Evolutionary conservation across 331 rosid species (phyloP).

Genomic region (Rhamnella rubrinervis): DNA sequence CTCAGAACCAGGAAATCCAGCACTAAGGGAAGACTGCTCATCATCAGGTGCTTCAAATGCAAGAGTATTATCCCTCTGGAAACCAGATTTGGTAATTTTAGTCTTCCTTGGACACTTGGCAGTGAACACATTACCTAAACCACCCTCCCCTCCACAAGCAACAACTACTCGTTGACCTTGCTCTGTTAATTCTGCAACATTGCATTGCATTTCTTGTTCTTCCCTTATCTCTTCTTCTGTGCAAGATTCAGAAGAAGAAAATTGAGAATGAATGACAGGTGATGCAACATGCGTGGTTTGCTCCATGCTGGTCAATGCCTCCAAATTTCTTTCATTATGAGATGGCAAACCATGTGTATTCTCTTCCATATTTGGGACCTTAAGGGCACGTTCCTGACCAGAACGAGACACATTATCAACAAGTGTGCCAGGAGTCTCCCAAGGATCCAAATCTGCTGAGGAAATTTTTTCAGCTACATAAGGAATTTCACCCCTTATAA

Average conservation of each 20-base stretch:
- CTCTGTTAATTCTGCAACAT: conserved; percentile 76
- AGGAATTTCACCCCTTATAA: conserved; percentile 66
- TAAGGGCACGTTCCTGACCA: conserved; percentile 17
- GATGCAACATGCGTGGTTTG: conserved; percentile 20
- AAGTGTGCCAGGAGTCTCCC: conserved; percentile 85
- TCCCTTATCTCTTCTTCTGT: conserved; percentile 32
- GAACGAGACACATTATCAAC: conserved; percentile 38
- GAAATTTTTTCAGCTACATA: conserved; percentile 33
- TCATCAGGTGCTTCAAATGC: conserved; percentile 31
- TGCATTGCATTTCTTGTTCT: conserved; percentile 48
- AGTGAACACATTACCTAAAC: conserved; percentile 54
- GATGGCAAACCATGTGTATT: conserved; percentile 24
- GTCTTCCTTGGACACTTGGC: conserved; percentile 47
- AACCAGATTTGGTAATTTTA: conserved; percentile 19
- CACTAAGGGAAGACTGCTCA: conserved; percentile 36
- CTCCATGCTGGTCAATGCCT: conserved; percentile 28
- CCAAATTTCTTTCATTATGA: conserved; percentile 20
- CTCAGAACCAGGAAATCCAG: conserved; percentile 71
- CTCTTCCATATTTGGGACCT: conserved; percentile 27
- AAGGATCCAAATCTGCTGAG: conserved; percentile 69
- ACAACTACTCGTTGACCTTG: conserved; percentile 64
- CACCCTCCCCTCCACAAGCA: conserved; percentile 84
- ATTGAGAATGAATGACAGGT: conserved; percentile 27
- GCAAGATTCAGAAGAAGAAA: conserved; percentile 32
- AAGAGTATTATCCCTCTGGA: conserved; percentile 13